Conservation (phyloP, 768 basidiomycete species). For the Lactarius indigo region DNA sequence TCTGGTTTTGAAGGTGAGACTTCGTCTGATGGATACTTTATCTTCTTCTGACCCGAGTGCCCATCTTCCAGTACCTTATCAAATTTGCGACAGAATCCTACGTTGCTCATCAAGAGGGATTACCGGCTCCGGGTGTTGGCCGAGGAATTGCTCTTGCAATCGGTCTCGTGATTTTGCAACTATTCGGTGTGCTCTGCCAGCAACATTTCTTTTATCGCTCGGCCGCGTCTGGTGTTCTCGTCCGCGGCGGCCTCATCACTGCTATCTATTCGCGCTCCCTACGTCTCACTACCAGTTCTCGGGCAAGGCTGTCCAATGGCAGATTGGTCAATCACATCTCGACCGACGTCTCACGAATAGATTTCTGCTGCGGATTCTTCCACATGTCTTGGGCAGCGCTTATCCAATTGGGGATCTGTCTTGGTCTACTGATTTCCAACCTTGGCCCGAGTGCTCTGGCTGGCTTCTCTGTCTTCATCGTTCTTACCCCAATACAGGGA, state of each 20-base stretch:
- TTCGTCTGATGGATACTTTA: not conserved
- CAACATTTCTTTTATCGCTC: constrained; percentile 85
- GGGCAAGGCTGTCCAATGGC: constrained; percentile 79
- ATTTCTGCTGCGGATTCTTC: constrained; percentile 79
- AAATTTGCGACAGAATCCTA: constrained; percentile 66
- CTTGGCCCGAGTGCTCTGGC: constrained; percentile 59
- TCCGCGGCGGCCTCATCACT: constrained; percentile 82
- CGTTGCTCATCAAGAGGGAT: constrained; percentile 29
- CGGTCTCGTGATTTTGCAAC: constrained; percentile 62
- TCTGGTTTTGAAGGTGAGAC: constrained; percentile 68
- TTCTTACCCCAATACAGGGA: constrained; percentile 72
- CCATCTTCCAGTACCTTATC: constrained; percentile 53
- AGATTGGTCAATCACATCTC: constrained; percentile 93
- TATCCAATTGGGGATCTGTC: constrained; percentile 74
- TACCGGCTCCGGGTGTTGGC: constrained; percentile 41
- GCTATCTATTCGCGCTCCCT: constrained; percentile 81
- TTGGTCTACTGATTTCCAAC: constrained; percentile 68
- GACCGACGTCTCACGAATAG: constrained; percentile 86
- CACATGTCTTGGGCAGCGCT: constrained; percentile 78
- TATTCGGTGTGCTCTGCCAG: constrained; percentile 60
- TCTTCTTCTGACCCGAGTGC: not conserved
- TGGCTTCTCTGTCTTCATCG: constrained; percentile 58
- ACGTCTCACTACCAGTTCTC: constrained; percentile 70
- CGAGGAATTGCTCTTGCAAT: constrained; percentile 74
- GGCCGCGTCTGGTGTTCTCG: constrained; percentile 70